Evolutionary conservation across 768 basidiomycete species (phyloP).

Genomic region (Megacollybia marginata): DNA sequence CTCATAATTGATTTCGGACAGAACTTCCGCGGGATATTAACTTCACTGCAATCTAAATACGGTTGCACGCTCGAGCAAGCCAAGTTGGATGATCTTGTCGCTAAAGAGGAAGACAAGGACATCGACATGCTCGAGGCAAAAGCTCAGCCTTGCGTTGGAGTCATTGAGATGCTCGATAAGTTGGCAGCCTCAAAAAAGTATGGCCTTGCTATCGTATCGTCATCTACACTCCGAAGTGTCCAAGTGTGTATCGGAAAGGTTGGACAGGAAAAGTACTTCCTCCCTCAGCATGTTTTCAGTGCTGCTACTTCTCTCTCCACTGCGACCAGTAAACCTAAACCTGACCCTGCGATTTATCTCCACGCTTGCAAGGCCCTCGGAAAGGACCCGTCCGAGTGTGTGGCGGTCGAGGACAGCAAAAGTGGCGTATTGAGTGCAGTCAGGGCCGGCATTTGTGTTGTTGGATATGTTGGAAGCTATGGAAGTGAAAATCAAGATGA

Average conservation of each 20-base stretch:
- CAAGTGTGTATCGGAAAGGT: constrained; percentile 15
- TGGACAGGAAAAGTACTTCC: constrained; percentile 12
- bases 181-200: constrained; percentile 7
- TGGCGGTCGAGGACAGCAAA: constrained; percentile 18
- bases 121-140: constrained; percentile 47
- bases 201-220: constrained; percentile 15
- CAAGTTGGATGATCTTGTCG: constrained; percentile 11
- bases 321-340: constrained; percentile 14
- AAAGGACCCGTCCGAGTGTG: constrained; percentile 10
- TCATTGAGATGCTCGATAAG: constrained; percentile 5
- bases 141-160: constrained; percentile 23
- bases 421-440: constrained; percentile 14
- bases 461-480: constrained; percentile 17
- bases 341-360: constrained; percentile 18
- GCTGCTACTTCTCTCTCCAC: constrained; percentile 15
- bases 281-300: constrained; percentile 11
- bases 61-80: constrained; percentile 7
- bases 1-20: constrained; percentile 16
- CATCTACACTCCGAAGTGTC: constrained; percentile 14
- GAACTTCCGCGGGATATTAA: constrained; percentile 16
- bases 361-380: constrained; percentile 15
- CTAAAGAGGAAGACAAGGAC: constrained; percentile 38
- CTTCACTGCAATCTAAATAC: constrained; percentile 11
- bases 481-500: constrained; percentile 11
- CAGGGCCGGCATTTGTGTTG: constrained; percentile 12